Percentiles rank a stretch among this genome's conserved stretches.
Evolutionary conservation across 2,329 filamentous ascomycete genomes (phyloP).

Genomic region (Fonsecaea erecta): DNA sequence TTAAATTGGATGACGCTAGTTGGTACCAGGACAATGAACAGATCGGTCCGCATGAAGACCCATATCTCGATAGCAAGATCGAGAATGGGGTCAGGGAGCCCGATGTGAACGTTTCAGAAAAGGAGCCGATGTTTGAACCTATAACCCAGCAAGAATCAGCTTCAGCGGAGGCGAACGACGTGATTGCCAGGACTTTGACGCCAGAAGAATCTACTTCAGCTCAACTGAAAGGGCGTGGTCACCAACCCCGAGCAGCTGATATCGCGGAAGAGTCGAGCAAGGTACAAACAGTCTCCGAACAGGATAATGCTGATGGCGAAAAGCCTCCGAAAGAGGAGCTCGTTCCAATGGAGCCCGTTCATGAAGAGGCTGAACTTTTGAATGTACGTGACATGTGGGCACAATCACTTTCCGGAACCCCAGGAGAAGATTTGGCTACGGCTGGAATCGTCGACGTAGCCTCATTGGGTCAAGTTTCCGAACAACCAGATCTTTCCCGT

Average conservation of each 20-base stretch:
- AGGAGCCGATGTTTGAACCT: background rate
- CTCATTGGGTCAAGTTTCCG: background rate
- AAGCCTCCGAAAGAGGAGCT: background rate
- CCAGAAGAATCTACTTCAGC: background rate
- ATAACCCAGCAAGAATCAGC: background rate
- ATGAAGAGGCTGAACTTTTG: background rate
- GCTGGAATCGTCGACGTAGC: background rate
- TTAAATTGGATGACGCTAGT: conserved; percentile 40
- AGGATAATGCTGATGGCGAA: background rate
- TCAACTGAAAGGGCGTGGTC: background rate
- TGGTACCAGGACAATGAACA: conserved; percentile 25
- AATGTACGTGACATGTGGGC: background rate
- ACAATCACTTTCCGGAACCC: background rate
- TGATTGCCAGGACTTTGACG: background rate
- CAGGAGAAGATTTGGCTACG: background rate
- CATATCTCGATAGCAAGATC: background rate
- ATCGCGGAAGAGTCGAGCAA: background rate
- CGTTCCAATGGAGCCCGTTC: background rate
- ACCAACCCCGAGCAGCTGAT: background rate
- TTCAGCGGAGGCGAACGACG: background rate
- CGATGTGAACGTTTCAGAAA: background rate
- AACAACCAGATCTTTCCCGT: conserved; percentile 25
- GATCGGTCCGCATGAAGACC: background rate
- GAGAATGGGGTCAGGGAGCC: background rate
- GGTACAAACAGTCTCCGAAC: background rate